Conservation (phyloP, 495 filamentous ascomycete genomes). For the Hypoxylon fuscum region DNA sequence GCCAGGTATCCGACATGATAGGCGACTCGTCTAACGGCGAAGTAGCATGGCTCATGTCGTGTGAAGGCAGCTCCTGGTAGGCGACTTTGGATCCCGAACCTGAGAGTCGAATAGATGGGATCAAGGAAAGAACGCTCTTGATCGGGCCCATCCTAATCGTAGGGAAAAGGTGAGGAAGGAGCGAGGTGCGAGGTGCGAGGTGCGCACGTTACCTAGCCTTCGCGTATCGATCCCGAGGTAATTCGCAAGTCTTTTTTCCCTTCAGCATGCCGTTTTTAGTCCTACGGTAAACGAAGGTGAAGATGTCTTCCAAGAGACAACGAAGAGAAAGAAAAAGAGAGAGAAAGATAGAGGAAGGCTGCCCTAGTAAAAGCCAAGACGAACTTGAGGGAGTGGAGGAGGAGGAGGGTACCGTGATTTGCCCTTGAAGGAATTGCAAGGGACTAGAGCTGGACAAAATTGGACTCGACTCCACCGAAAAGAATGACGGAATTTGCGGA, state of each 20-base stretch:
- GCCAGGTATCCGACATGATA: conserved; percentile 34
- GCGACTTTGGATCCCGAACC: conserved; percentile 17
- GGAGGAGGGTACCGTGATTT: conserved; percentile 16
- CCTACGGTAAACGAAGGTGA: conserved; percentile 3
- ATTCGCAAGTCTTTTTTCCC: conserved; percentile 9
- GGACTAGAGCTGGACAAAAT: conserved; percentile 15
- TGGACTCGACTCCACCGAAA: conserved; percentile 27
- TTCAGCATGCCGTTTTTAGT: conserved; percentile 26
- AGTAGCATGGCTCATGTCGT: conserved; percentile 36
- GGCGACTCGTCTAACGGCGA: conserved; percentile 30
- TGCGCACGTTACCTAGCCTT: conserved; percentile 20
- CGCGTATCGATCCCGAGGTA: conserved; percentile 12
- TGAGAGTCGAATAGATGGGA: conserved; percentile 27
- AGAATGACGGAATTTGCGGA: conserved; percentile 40
- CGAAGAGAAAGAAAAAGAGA: conserved; percentile 1
- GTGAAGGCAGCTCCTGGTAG: conserved; percentile 36
- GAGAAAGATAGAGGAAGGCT: conserved; percentile 11
- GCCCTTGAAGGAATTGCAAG: not conserved
- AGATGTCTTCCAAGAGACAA: conserved; percentile 7
- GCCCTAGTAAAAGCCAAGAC: conserved; percentile 29
- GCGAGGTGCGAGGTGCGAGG: too few species aligned
- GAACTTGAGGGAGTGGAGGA: conserved; percentile 30
- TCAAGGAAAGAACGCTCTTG: conserved; percentile 30
- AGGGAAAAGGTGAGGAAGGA: not conserved
- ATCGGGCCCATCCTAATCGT: conserved; percentile 29